Evolutionary conservation across 805 yeast species (phyloP), one percentile per base, ranked within the genome.

Genomic region (Candida oleophila): DNA sequence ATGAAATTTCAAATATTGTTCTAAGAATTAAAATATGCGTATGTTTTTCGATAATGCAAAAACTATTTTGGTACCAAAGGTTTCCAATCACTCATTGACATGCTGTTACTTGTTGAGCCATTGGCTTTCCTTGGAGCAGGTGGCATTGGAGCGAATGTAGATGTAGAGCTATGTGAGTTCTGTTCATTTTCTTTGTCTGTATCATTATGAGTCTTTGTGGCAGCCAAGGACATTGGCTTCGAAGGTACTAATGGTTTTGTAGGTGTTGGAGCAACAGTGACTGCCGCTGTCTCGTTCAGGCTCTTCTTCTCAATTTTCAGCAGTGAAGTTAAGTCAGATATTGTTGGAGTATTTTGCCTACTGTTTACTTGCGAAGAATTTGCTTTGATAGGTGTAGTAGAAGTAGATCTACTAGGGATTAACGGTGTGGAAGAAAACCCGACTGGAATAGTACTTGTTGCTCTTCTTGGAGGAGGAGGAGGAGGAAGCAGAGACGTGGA

Each of bases 71-170:
- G 82, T 19, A 73, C 65, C 42, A 77, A 60, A 3, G 82, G 81
- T 43, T 73, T 74, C 82, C 82, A 77, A 21, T 76, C 75, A 4
- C 77, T 69, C 71, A 76, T 64, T 2, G 65, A 48, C 41, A 57
- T 41, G 28, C 25, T 32, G 5, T 39, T 48, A 19, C 32, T 22
- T 4, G 42, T 44, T 3, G 44, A 30, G 14, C 20, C 20, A n/a
- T n/a, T n/a, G 33, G 38, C 38, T n/a, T 40, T 42, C 22, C 43
- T 39, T 20, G 41, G 30, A 2, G 46, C 40, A 42, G 49, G 41
- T 50, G 56, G 45, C 15, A 20, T 9, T 36, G 39, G 39, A 11
- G 21, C 39, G 8, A 19, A 36, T 16, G 18, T 33, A 20, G 42
- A 38, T 37, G 35, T 39, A 14, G 50, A 21, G 12, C 14, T 36